phyloP scores from a whole-genome alignment of 352 stramenopile genomes.

The Phytophthora pseudosyringae region DNA sequence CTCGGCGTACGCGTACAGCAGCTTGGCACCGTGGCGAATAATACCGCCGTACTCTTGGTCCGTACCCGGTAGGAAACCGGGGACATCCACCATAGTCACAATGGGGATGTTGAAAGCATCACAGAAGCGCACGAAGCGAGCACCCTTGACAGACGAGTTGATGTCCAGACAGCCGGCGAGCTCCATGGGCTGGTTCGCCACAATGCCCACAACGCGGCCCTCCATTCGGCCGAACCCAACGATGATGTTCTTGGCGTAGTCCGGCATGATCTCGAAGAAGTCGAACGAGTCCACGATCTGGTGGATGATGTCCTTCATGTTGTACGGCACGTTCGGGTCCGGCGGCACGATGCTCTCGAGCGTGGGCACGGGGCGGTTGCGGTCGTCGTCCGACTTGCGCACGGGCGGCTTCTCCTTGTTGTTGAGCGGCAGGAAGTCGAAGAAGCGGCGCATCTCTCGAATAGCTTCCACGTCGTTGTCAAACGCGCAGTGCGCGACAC shows the following conservation, averaged over 20 bases:
- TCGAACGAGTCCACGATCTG: constrained; percentile 96
- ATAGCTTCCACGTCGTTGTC: constrained; percentile 97
- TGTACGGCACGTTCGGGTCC: constrained; percentile 98
- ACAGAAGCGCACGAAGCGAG: constrained; percentile 98
- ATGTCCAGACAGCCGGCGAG: constrained; percentile 98
- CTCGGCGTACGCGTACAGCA: constrained; percentile 98
- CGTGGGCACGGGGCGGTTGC: constrained; percentile 83
- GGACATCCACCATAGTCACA: constrained; percentile 98
- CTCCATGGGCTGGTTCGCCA: constrained; percentile 98
- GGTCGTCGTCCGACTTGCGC: constrained; percentile 87
- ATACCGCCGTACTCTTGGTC: constrained; percentile 93
- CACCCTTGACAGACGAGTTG: constrained; percentile 96
- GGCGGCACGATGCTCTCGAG: constrained; percentile 95
- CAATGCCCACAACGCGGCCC: constrained; percentile 94
- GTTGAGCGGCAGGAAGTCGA: constrained; percentile 96
- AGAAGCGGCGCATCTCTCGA: constrained; percentile 93
- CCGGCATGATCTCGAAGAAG: constrained; percentile 97
- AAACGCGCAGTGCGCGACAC: constrained; percentile 95
- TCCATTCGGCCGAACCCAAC: constrained; percentile 97
- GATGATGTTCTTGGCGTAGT: constrained; percentile 98
- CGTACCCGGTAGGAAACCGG: constrained; percentile 97
- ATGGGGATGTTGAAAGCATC: constrained; percentile 99
- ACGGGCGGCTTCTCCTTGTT: constrained; percentile 89
- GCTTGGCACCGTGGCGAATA: constrained; percentile 97
- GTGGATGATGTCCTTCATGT: constrained; percentile 97